A percentile compares a stretch with the other conserved stretches of the same genome.
Conservation (phyloP, 306 rosid genomes). For the Alnus glutinosa region DNA sequence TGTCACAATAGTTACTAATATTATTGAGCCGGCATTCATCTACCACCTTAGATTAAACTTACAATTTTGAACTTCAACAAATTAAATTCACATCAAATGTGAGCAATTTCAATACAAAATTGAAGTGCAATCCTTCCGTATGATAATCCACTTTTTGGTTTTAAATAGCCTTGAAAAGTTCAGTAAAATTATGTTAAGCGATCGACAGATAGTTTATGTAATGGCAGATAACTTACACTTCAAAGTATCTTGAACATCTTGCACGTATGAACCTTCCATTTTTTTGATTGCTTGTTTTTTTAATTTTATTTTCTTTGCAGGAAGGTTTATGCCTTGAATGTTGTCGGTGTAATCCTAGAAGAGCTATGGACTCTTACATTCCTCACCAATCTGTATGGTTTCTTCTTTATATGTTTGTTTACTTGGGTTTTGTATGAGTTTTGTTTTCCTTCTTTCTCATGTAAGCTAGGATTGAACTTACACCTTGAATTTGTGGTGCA, state of each 20-base stretch:
- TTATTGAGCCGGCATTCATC: neutral
- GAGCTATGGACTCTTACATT: neutral
- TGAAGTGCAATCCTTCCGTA: neutral
- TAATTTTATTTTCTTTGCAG: neutral
- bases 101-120: neutral
- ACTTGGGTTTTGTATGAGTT: neutral
- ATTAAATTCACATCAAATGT: neutral
- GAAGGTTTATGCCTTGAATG: neutral
- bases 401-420: conserved; percentile 2
- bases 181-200: neutral
- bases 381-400: conserved; percentile 28
- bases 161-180: neutral
- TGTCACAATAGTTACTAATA: neutral
- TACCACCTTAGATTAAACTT: neutral
- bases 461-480: neutral
- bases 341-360: neutral
- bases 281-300: neutral
- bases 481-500: neutral
- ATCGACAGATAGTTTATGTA: neutral
- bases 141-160: neutral
- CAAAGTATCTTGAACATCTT: neutral
- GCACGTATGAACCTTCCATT: neutral
- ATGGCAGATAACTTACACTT: neutral
- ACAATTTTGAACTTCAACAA: neutral
- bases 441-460: neutral